Evolutionary conservation across 768 basidiomycete species (phyloP).

Genomic region (Rossbeevera mucosa): DNA sequence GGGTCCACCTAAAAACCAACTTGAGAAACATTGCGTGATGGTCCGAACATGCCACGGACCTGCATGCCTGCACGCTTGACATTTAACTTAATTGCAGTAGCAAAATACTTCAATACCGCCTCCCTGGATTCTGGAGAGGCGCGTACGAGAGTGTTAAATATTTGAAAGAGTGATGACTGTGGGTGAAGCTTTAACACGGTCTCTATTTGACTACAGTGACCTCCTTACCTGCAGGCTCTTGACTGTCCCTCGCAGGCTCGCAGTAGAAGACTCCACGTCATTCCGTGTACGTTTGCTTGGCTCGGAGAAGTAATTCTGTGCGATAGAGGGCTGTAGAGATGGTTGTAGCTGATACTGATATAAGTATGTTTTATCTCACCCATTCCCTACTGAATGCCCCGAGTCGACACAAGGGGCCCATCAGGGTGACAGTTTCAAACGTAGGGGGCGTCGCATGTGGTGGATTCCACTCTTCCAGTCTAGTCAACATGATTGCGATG

Average conservation of each 20-base stretch:
- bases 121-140: conserved; percentile 75
- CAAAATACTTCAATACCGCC: conserved; percentile 78
- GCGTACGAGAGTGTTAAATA: conserved; percentile 86
- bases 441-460: conserved; percentile 48
- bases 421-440: conserved; percentile 62
- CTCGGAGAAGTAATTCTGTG: conserved; percentile 79
- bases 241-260: conserved; percentile 81
- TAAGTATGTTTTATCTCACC: conserved; percentile 40
- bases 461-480: conserved; percentile 73
- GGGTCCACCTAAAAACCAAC: conserved; percentile 62
- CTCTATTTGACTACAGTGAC: neutral
- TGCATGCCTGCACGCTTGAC: conserved; percentile 88
- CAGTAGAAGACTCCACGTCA: conserved; percentile 79
- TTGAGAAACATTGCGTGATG: neutral
- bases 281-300: conserved; percentile 66
- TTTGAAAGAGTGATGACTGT: conserved; percentile 70
- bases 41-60: conserved; percentile 33
- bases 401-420: conserved; percentile 82
- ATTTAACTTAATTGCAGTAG: conserved; percentile 70
- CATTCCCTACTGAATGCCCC: conserved; percentile 88
- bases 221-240: conserved; percentile 71
- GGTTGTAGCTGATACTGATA: neutral
- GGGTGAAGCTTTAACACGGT: neutral
- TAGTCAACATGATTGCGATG: conserved; percentile 77
- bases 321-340: conserved; percentile 59